Conservation (phyloP, 495 filamentous ascomycete genomes). For the Penicillium crystallinum region DNA sequence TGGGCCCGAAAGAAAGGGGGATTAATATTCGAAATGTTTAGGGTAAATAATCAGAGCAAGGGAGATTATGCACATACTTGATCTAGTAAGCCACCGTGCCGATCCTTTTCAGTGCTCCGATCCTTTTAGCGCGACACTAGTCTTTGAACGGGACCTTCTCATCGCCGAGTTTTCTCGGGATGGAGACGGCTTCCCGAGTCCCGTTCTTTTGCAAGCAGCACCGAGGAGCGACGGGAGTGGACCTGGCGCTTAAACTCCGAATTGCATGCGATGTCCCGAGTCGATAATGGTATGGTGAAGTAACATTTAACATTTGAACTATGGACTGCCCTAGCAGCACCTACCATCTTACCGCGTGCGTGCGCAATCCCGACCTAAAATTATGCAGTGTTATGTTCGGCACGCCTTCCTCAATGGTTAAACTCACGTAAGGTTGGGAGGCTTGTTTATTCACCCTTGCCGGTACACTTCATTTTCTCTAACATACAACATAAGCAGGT, state of each 20-base stretch:
- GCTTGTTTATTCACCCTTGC: neutral
- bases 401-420: neutral
- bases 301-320: neutral
- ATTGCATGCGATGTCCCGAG: neutral
- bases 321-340: neutral
- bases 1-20: neutral
- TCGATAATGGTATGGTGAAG: neutral
- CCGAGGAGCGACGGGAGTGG: neutral
- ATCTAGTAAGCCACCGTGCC: neutral
- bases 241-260: neutral
- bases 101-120: neutral
- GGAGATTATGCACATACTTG: slow-evolving; percentile 2
- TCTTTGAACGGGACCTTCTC: neutral
- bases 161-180: slow-evolving; percentile 9
- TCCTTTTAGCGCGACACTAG: slow-evolving; percentile 3
- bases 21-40: neutral
- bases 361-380: neutral
- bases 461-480: too few species aligned
- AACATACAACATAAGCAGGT: too few species aligned
- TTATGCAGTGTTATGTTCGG: neutral
- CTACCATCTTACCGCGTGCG: neutral
- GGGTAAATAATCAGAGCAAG: neutral
- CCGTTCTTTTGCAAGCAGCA: neutral
- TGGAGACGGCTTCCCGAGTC: slow-evolving; percentile 21
- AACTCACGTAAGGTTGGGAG: neutral